These are phyloP conservation scores for Entomortierella parvispora DNA, from an alignment of 192 early-diverging fungal species.

Conservation along the genomic window DNA sequence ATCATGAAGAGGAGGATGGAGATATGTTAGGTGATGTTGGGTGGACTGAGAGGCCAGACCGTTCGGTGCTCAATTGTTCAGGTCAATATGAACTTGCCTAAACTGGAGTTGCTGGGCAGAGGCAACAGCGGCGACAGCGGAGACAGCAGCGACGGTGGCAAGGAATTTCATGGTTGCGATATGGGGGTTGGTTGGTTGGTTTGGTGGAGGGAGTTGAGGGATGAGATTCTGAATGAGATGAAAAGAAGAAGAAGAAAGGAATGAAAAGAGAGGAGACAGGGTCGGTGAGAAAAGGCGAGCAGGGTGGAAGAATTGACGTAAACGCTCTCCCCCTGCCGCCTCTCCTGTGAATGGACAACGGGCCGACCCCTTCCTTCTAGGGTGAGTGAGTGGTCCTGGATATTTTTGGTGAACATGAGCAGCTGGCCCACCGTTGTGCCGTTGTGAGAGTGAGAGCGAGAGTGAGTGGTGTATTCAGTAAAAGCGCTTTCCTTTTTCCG, in stretches of 20 bases:
- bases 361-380: too few relatives aligned
- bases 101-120: conserved; percentile 25
- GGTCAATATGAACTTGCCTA: conserved; percentile 19
- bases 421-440: too few relatives aligned
- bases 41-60: background rate
- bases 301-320: background rate
- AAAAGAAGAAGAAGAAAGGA: conserved; percentile 1
- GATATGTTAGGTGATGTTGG: background rate
- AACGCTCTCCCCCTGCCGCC: background rate
- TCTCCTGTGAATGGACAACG: too few relatives aligned
- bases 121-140: conserved; percentile 10
- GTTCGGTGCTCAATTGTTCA: background rate
- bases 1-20: background rate
- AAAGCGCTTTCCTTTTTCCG: too few relatives aligned
- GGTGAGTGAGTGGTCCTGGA: too few relatives aligned
- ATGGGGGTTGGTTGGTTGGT: conserved; percentile 1
- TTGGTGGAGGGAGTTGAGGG: background rate
- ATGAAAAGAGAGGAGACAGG: conserved; percentile 5
- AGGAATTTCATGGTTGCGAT: conserved; percentile 35
- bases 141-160: conserved; percentile 4
- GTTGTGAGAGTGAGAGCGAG: too few relatives aligned
- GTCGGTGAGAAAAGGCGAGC: conserved; percentile 7
- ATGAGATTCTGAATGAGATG: background rate
- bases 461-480: too few relatives aligned
- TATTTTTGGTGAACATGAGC: too few relatives aligned